Base-by-base conservation (phyloP, 73 alveolate genomes). In the Paramecium sexaurelia region DNA sequence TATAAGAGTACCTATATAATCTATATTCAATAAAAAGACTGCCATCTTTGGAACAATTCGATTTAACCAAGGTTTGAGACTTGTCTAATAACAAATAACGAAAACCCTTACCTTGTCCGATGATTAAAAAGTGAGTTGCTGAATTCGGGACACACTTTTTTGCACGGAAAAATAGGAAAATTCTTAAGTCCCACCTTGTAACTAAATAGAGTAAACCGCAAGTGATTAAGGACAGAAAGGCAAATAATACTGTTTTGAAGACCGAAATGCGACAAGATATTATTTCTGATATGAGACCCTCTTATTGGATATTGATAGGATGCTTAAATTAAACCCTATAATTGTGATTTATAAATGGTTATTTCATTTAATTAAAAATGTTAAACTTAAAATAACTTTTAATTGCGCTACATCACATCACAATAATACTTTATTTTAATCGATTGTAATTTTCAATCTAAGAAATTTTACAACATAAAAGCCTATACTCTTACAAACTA, bases 281-380 rank as follows among this genome's bases (percentile, higher is more conserved):
- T 33, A 87, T 87, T 35, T 57, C 87, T 8, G 29, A 33, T 17
- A 87, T 87, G 7, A 87, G 57, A 17, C 93, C 93, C 24, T 87
- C 93, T 67, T 87, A 68, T 67, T 87, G 69, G 43, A 87, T 67
- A 40, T 87, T 75, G 29, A 51, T 51, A 8, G 93, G 93, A 87
- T 66, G 93, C 55, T 41, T 75, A 20, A 87, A 87, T 17, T 36
- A 15, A 2, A 87, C 93, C 55, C 43, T 43, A 22, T 29, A 24
- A 51, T 51, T 51, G 67, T 51, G 67, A 22, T 37, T 22, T 24
- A 78, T 39, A 33, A 78, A 43, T 78, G 90, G 90, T 24, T 78
- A 39, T 32, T 41, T 78, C 68, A 39, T 78, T 35, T 29, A 39
- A 78, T 40, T 40, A 29, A 39, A 78, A 71, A 71, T 71, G 86